A percentile compares a stretch with the other conserved stretches of the same genome.
Evolutionary conservation across 2,329 filamentous ascomycete genomes (phyloP).

Genomic region (Xylaria arbuscula): DNA sequence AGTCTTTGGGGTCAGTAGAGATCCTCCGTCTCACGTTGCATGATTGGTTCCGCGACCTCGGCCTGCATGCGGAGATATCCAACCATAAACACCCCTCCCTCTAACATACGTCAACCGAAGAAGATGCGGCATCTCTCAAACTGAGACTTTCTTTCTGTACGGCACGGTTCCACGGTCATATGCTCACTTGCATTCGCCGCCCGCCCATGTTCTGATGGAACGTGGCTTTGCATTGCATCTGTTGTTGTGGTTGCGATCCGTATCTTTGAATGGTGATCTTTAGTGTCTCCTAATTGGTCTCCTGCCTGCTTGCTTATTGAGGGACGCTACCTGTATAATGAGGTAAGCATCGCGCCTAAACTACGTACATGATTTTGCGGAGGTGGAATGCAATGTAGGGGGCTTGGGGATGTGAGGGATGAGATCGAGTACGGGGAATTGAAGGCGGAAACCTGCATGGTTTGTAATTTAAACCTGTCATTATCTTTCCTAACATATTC

Average conservation of each 20-base stretch:
- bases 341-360: not conserved
- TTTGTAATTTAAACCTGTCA: slow-evolving; percentile 23
- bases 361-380: not conserved
- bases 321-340: slow-evolving; percentile 9
- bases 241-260: slow-evolving; percentile 4
- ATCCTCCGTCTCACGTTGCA: not conserved
- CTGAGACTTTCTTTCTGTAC: slow-evolving; percentile 5
- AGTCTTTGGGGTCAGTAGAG: not conserved
- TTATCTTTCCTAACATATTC: not conserved
- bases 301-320: not conserved
- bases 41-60: not conserved
- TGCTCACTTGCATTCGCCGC: slow-evolving; percentile 19
- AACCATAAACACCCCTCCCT: not conserved
- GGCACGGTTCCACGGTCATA: slow-evolving; percentile 9
- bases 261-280: not conserved
- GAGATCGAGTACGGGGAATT: not conserved
- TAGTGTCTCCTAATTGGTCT: not conserved
- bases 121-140: not conserved
- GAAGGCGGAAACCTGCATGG: not conserved
- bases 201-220: not conserved
- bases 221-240: slow-evolving; percentile 29
- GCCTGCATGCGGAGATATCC: slow-evolving; percentile 1
- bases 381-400: slow-evolving; percentile 4
- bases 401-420: not conserved
- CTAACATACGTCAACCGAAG: slow-evolving; percentile 6